Evolutionary conservation across 306 rosid genomes (phyloP), one percentile per base, ranked within the genome.

Genomic region (Hippophae gyantsensis): DNA sequence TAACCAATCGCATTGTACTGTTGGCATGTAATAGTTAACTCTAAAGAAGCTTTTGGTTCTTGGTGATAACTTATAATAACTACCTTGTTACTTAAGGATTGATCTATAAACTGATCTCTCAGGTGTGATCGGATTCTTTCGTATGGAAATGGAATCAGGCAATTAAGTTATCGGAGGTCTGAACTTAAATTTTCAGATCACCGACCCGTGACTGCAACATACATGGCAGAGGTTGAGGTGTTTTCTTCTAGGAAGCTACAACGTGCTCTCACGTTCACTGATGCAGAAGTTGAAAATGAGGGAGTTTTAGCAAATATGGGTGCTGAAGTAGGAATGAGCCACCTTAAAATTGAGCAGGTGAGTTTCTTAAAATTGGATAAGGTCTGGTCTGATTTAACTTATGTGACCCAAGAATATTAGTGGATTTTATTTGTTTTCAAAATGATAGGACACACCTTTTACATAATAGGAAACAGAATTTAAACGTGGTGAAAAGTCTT

Each of bases 71-170:
- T 32, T 32, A 32, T 32, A 32, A 32, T 32, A 32, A 32, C 38
- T 32, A 32, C 0, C 38, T 32, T 32, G 38, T 32, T 32, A 32
- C 38, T 32, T 32, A 32, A 32, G 38, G 38, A 32, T 32, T 32
- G 38, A 32, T 32, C 5, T 32, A 32, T 32, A 7, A 32, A 8
- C 42, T 58, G 57, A 13, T 67, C 43, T 74, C 56, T 77, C 89
- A 93, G 97, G 99, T 93, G 99, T 55, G 99, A 88, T 69, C 95
- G 97, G 13, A 72, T 93, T 71, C 94, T 93, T 72, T 88, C 95
- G 7, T 74, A 72, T 18, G 99, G 99, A 13, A 86, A 81, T 57
- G 95, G 94, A 59, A 68, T 93, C 82, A 88, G 67, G 69, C 70
- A 83, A 66, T 62, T 79, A 78, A 74, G 65, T 27, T 88, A 93